Conservation (phyloP, 495 filamentous ascomycete genomes). For the Podospora sp. region DNA sequence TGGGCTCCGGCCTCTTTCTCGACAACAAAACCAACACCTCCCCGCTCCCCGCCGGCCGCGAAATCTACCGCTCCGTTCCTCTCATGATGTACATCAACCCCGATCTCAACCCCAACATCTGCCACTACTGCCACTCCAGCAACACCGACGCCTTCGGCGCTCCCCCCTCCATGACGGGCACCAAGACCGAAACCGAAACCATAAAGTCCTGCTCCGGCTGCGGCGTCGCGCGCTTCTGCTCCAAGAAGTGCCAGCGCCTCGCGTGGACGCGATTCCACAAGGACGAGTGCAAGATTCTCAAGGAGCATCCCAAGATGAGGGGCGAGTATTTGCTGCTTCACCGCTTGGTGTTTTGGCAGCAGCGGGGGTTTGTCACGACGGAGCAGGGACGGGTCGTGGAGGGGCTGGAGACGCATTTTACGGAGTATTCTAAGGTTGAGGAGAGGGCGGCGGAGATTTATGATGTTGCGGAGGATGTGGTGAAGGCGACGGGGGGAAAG, state of each 20-base stretch:
- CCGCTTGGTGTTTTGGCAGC: conserved; percentile 23
- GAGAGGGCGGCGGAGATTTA: conserved; percentile 19
- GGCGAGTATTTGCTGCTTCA: conserved; percentile 21
- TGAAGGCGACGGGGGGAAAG: conserved; percentile 12
- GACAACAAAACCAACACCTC: neutral
- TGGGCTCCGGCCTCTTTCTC: conserved; percentile 31
- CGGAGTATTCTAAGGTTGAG: conserved; percentile 16
- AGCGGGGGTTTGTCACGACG: conserved; percentile 18
- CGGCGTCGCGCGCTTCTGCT: conserved; percentile 65
- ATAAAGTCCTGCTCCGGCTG: conserved; percentile 65
- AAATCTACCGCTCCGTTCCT: conserved; percentile 30
- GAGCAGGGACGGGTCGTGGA: conserved; percentile 16
- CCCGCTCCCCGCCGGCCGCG: conserved; percentile 18
- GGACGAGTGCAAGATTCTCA: conserved; percentile 31
- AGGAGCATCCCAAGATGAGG: conserved; percentile 19
- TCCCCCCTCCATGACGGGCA: neutral
- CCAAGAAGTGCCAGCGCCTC: conserved; percentile 48
- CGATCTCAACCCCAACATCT: conserved; percentile 12
- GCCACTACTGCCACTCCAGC: conserved; percentile 27
- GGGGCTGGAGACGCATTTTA: conserved; percentile 27
- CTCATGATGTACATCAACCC: conserved; percentile 18
- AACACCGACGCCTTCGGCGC: neutral
- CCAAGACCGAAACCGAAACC: neutral
- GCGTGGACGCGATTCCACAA: conserved; percentile 30
- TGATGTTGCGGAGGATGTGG: conserved; percentile 18